Base-by-base conservation (phyloP, 805 yeast species). In the Isabelozyma heimii region DNA sequence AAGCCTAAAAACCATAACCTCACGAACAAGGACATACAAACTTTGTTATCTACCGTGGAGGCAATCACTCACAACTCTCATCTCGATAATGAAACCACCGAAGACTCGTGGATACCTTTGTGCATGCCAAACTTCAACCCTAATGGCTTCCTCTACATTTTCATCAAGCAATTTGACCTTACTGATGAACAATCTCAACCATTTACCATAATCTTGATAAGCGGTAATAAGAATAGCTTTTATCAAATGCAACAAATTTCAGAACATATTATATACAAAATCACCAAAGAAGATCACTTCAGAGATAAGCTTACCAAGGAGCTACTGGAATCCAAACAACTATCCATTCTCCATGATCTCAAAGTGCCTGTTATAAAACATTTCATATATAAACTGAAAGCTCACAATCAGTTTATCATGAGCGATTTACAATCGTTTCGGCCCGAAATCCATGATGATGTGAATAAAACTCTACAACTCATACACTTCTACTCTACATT, bases 51-150 rank as follows among this genome's bases (percentile, higher is more conserved):
- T 14, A 80, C 90, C 68, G 80, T 92, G 1, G 81, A 81, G 57
- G 45, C 82, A 0, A 75, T 81, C 52, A 71, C 71, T 24, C 61
- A 58, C 8, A 56, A 55, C 27, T 13, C 14, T 12, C 35, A 30
- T 13, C 10, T 37, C 3, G 27, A 14, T 42, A 30, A 42, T 27
- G 44, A 26, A 12, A 14, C 14, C 3, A 61, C 74, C 48, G 87
- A 87, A 55, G 97, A 91, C 60, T 81, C 90, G 49, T 94, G 98
- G 98, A 80, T 89, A 10, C 99, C 99, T 0, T 75, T 92, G 0
- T 92, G 99, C 65, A 75, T 92, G 63, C 97, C 98, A 0, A 83
- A 87, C 56, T 92, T 92, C 72, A 92, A 94, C 61, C 71, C 89
- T 1, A 83, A 84, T 53, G 99, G 99, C 8, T 94, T 91, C 59